Conservation (phyloP, 164 flowering plant genomes). For the Vitis rupestris region DNA sequence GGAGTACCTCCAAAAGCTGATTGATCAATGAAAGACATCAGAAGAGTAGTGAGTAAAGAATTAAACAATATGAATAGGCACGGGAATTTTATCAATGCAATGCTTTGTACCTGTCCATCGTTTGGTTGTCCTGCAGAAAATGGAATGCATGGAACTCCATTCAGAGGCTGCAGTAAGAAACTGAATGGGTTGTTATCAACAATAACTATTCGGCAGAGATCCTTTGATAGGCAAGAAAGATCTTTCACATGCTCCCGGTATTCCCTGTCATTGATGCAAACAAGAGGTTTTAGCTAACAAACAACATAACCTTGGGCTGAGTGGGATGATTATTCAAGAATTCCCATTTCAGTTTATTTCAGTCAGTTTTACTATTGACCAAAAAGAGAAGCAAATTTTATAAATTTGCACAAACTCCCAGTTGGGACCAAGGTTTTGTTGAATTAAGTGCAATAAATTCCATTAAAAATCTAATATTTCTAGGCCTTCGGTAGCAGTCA, state of each 20-base stretch:
- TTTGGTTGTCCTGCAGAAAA: constrained; percentile 86
- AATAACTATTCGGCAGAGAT: constrained; percentile 71
- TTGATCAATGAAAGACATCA: not conserved
- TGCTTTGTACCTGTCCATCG: constrained; percentile 72
- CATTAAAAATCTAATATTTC: too few relatives aligned
- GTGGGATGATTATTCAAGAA: not conserved
- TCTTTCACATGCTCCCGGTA: constrained; percentile 95
- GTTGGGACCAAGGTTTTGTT: too few relatives aligned
- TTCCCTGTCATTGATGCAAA: constrained; percentile 45
- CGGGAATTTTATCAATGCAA: not conserved
- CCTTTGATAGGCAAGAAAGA: constrained; percentile 69
- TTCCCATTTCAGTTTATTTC: too few relatives aligned
- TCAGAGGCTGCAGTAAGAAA: constrained; percentile 86
- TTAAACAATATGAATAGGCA: not conserved
- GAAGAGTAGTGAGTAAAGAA: not conserved
- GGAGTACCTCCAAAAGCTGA: constrained; percentile 85
- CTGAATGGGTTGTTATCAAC: constrained; percentile 98
- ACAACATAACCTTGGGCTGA: not conserved
- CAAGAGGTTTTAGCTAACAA: constrained; percentile 6
- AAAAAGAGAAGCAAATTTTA: too few relatives aligned
- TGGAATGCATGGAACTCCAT: constrained; percentile 94
- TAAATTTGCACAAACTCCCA: too few relatives aligned
- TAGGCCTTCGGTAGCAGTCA: too few relatives aligned
- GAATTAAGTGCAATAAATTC: too few relatives aligned
- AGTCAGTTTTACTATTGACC: too few relatives aligned